phyloP scores from a whole-genome alignment of 1,284 basidiomycete species.

The Anthracocystis panici-leucophaei region DNA sequence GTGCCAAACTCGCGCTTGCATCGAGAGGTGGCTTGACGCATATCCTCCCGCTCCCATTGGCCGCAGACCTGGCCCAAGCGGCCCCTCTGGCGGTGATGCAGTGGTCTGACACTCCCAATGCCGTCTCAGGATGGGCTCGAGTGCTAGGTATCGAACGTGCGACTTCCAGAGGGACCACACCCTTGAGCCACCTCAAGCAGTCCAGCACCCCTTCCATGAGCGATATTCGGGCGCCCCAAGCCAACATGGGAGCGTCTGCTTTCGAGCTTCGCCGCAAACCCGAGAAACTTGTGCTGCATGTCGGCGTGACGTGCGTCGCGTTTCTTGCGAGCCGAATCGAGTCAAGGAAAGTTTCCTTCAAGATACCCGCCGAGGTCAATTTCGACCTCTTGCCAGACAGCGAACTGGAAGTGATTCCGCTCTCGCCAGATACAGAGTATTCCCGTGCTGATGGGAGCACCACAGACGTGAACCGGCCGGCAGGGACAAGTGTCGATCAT shows the following conservation, averaged over 20 bases:
- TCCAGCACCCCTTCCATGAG: not conserved
- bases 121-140: conserved; percentile 50
- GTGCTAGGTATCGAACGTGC: conserved; percentile 51
- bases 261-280: conserved; percentile 13
- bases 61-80: conserved; percentile 29
- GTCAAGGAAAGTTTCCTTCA: conserved; percentile 33
- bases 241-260: not conserved
- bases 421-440: conserved; percentile 8
- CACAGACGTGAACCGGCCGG: not conserved
- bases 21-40: conserved; percentile 48
- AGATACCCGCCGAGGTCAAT: conserved; percentile 17
- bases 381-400: conserved; percentile 31
- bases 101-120: conserved; percentile 52
- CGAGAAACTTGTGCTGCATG: conserved; percentile 30
- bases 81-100: conserved; percentile 46
- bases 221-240: not conserved
- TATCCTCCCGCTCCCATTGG: conserved; percentile 40
- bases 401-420: conserved; percentile 38
- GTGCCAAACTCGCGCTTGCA: conserved; percentile 39
- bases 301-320: conserved; percentile 40
- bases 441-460: conserved; percentile 8
- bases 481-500: not conserved
- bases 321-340: conserved; percentile 49
- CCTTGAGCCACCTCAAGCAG: conserved; percentile 22
- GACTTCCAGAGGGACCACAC: conserved; percentile 16